Evolutionary conservation across 257 asterid species (phyloP).

Genomic region (Paulownia fortunei): DNA sequence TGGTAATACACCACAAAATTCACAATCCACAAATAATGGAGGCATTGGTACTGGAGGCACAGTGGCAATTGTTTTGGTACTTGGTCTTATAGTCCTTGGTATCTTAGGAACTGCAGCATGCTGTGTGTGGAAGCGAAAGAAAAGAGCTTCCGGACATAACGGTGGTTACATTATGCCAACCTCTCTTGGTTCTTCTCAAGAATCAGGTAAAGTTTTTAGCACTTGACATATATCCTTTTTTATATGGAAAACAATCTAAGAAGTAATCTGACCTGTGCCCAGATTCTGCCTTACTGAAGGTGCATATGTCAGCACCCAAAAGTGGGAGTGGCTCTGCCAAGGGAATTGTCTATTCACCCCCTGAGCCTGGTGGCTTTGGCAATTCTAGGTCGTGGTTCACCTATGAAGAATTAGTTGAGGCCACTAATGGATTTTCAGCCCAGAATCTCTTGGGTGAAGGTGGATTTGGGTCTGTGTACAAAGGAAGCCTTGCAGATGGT

Average conservation of each 20-base stretch:
- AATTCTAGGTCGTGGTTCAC: constrained; percentile 69
- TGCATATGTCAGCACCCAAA: constrained; percentile 46
- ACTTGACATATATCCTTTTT: background rate
- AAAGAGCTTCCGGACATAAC: constrained; percentile 46
- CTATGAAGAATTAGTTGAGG: constrained; percentile 72
- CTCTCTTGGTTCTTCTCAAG: constrained; percentile 51
- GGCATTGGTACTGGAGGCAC: constrained; percentile 52
- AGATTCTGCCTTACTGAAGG: constrained; percentile 63
- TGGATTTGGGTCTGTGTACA: constrained; percentile 92
- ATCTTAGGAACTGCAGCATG: constrained; percentile 52
- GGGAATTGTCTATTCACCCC: constrained; percentile 49
- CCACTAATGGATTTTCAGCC: constrained; percentile 76
- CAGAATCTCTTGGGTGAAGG: constrained; percentile 89
- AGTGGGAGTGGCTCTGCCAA: constrained; percentile 46
- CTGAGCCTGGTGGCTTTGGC: constrained; percentile 64
- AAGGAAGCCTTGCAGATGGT: constrained; percentile 76
- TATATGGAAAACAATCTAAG: constrained; percentile 22
- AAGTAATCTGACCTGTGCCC: constrained; percentile 38
- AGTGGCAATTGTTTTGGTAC: constrained; percentile 46
- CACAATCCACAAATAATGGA: constrained; percentile 39
- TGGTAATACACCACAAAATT: constrained; percentile 35
- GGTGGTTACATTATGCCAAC: constrained; percentile 65
- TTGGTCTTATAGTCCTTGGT: constrained; percentile 53
- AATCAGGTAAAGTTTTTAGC: constrained; percentile 57
- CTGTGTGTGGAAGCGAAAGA: constrained; percentile 69